These are phyloP conservation scores for Saccharum officinarum DNA, from an alignment of 176 grass and related monocot species.

Conservation along the genomic window DNA sequence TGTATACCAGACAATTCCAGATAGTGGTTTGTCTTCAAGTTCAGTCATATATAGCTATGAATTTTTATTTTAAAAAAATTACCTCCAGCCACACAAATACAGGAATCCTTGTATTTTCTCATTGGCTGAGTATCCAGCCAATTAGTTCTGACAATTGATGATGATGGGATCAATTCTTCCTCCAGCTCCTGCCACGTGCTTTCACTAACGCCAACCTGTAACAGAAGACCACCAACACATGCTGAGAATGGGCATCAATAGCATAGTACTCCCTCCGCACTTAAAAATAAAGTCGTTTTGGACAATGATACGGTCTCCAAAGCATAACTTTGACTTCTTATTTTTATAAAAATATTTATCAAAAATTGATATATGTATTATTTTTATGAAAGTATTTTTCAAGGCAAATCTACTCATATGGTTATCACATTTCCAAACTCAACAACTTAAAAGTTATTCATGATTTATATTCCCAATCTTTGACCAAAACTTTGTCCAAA, in stretches of 20 bases:
- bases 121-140: slow-evolving; percentile 88
- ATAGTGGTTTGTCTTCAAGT: neutral
- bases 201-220: slow-evolving; percentile 80
- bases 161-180: slow-evolving; percentile 95
- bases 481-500: too few relatives aligned
- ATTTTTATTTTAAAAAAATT: slow-evolving; percentile 1
- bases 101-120: slow-evolving; percentile 62
- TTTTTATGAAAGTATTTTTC: too few relatives aligned
- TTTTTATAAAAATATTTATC: too few relatives aligned
- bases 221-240: slow-evolving; percentile 42
- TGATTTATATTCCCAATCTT: too few relatives aligned
- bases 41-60: neutral
- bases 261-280: neutral
- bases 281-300: too few relatives aligned
- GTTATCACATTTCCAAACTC: too few relatives aligned
- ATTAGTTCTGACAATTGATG: slow-evolving; percentile 74
- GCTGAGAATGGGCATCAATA: slow-evolving; percentile 11
- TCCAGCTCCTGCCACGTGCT: slow-evolving; percentile 91
- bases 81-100: slow-evolving; percentile 94
- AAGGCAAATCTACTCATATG: too few relatives aligned
- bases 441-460: too few relatives aligned
- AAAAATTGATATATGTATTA: too few relatives aligned
- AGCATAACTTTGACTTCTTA: too few relatives aligned
- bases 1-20: slow-evolving; percentile 4
- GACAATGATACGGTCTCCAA: too few relatives aligned